A percentile compares a stretch with the other conserved stretches of the same genome.
Evolutionary conservation across 2,329 filamentous ascomycete species (phyloP).

Genomic region (Fusarium nurragi): DNA sequence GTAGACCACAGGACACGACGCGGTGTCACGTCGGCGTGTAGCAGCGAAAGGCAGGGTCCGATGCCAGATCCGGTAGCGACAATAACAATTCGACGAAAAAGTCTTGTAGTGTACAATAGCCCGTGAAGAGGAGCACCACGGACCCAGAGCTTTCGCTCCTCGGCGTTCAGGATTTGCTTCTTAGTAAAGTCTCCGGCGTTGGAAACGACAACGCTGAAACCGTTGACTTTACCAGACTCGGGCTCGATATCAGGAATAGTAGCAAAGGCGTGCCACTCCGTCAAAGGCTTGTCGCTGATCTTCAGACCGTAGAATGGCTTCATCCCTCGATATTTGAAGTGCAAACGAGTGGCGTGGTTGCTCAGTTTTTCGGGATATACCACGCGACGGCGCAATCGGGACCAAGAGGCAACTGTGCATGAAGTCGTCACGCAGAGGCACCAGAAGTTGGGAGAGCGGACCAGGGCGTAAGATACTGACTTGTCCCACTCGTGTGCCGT

Average conservation of each 20-base stretch:
- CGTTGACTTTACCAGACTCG: constrained; percentile 10
- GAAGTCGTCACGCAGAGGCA: constrained; percentile 20
- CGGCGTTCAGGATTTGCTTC: constrained; percentile 14
- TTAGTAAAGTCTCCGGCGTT: constrained; percentile 16
- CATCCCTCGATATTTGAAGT: constrained; percentile 26
- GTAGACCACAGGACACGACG: constrained; percentile 16
- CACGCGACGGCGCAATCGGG: background rate
- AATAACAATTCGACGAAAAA: constrained; percentile 7
- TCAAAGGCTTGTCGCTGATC: constrained; percentile 22
- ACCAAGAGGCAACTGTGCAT: constrained; percentile 13
- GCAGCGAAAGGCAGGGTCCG: constrained; percentile 8
- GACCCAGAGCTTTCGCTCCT: constrained; percentile 13
- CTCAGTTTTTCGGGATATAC: constrained; percentile 20
- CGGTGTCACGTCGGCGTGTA: constrained; percentile 7
- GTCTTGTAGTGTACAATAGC: constrained; percentile 2
- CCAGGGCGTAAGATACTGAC: background rate
- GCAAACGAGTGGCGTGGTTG: constrained; percentile 16
- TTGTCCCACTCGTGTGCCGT: constrained; percentile 11
- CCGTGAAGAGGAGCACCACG: constrained; percentile 17
- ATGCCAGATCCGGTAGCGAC: constrained; percentile 15
- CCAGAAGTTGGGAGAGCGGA: constrained; percentile 23
- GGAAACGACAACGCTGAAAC: constrained; percentile 16
- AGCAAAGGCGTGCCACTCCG: constrained; percentile 18
- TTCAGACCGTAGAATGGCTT: constrained; percentile 21
- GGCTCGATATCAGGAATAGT: constrained; percentile 17